Conservation (phyloP, 108 stramenopile genomes). For the Aurantiochytrium sp. region DNA sequence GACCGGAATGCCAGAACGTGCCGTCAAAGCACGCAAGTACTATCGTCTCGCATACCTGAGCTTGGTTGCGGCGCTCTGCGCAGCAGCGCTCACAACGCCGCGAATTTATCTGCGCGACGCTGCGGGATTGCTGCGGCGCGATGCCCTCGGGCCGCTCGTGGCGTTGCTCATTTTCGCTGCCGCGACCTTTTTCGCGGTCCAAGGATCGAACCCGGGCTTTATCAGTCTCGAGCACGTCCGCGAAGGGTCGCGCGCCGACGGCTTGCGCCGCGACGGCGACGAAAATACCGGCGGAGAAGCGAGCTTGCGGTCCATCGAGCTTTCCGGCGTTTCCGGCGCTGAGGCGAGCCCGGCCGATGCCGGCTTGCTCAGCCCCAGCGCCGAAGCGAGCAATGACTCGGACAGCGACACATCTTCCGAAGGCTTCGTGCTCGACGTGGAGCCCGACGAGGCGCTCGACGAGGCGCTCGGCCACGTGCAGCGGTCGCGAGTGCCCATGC, state of each 20-base stretch:
- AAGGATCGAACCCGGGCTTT: conserved; percentile 48
- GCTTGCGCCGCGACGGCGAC: too few relatives aligned
- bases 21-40: not conserved
- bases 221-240: conserved; percentile 33
- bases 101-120: not conserved
- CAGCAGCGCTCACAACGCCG: not conserved
- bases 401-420: conserved; percentile 38
- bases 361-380: too few relatives aligned
- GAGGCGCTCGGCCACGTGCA: not conserved
- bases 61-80: not conserved
- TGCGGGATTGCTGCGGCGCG: not conserved
- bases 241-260: too few relatives aligned
- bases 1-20: not conserved
- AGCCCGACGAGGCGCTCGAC: conserved; percentile 31
- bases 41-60: not conserved
- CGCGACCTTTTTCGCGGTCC: conserved; percentile 34
- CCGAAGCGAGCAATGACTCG: not conserved
- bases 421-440: conserved; percentile 37
- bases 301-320: too few relatives aligned
- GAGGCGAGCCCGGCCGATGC: too few relatives aligned
- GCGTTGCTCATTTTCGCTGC: not conserved
- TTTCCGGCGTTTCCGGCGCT: too few relatives aligned
- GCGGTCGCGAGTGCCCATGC: conserved; percentile 41
- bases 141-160: conserved; percentile 13
- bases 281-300: too few relatives aligned